Percentiles rank a stretch among this genome's conserved stretches.
phyloP scores from a whole-genome alignment of 1,284 basidiomycete genomes.

The Gymnopus androsaceus region DNA sequence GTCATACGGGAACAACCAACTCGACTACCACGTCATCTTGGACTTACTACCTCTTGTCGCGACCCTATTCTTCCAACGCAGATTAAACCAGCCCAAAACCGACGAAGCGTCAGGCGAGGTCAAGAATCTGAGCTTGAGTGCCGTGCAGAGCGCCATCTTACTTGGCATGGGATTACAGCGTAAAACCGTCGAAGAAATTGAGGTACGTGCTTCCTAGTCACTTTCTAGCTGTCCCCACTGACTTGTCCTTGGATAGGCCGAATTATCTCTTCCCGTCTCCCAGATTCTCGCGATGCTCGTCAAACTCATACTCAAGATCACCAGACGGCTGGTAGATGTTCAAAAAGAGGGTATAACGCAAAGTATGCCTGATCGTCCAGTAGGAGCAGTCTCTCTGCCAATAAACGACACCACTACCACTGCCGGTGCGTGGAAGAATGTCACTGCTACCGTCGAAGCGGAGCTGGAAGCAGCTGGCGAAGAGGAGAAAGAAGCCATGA shows the following conservation, averaged over 20 bases:
- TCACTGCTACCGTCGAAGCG: slow-evolving; percentile 55
- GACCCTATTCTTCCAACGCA: slow-evolving; percentile 81
- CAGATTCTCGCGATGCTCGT: slow-evolving; percentile 91
- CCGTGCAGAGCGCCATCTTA: slow-evolving; percentile 87
- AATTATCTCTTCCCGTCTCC: slow-evolving; percentile 82
- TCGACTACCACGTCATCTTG: slow-evolving; percentile 95
- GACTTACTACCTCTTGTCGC: slow-evolving; percentile 88
- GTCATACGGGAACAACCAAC: slow-evolving; percentile 93
- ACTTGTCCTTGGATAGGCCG: slow-evolving; percentile 57
- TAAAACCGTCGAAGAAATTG: slow-evolving; percentile 89
- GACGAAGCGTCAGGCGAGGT: slow-evolving; percentile 11
- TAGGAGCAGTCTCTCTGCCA: neutral
- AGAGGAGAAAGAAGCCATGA: slow-evolving; percentile 45
- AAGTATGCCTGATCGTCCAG: slow-evolving; percentile 40
- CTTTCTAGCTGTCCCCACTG: neutral
- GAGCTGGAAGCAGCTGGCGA: slow-evolving; percentile 77
- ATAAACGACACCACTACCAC: neutral
- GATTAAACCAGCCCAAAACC: slow-evolving; percentile 39
- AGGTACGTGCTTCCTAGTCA: slow-evolving; percentile 48
- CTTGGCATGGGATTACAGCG: slow-evolving; percentile 90
- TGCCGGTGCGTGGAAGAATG: slow-evolving; percentile 46
- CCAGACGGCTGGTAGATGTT: slow-evolving; percentile 77
- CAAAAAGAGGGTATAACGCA: slow-evolving; percentile 77
- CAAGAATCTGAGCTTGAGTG: slow-evolving; percentile 66
- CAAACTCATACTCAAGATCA: slow-evolving; percentile 88